Evolutionary conservation across 2,329 filamentous ascomycete genomes (phyloP).

Genomic region (Cladosporium halotolerans): DNA sequence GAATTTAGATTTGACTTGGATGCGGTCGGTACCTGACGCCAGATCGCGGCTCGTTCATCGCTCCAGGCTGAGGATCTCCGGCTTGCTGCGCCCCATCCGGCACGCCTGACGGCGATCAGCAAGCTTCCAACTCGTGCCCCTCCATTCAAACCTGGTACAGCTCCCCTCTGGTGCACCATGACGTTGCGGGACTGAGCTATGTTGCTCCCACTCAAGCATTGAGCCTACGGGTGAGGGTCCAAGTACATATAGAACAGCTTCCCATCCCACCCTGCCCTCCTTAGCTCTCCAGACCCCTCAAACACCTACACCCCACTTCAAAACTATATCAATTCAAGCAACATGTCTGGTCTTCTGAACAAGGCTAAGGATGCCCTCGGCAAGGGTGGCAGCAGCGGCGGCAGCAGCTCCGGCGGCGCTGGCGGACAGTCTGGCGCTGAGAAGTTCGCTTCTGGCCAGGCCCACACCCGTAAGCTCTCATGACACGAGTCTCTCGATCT

Average conservation of each 20-base stretch:
- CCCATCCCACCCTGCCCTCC: neutral
- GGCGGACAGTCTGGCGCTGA: conserved; percentile 10
- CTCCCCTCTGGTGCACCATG: neutral
- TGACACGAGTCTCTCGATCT: too few species aligned
- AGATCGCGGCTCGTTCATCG: neutral
- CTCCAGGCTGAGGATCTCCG: neutral
- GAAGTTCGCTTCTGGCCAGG: conserved; percentile 15
- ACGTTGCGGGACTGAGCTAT: neutral
- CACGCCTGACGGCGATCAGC: neutral
- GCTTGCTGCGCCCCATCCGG: neutral
- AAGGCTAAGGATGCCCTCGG: conserved; percentile 19
- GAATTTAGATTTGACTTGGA: too few species aligned
- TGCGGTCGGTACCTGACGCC: neutral
- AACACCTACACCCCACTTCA: neutral
- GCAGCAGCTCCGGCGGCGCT: neutral
- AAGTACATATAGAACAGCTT: neutral
- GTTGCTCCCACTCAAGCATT: neutral
- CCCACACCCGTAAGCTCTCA: conserved; percentile 13
- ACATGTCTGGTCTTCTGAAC: conserved; percentile 21
- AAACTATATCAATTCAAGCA: neutral
- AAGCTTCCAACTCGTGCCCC: neutral
- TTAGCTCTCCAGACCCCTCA: neutral
- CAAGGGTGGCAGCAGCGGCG: conserved; percentile 12
- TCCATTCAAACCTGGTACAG: neutral
- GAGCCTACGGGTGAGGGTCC: neutral